Percentiles rank a stretch among this genome's conserved stretches.
Conservation (phyloP, 2,329 filamentous ascomycete species). For the Fusarium napiforme region DNA sequence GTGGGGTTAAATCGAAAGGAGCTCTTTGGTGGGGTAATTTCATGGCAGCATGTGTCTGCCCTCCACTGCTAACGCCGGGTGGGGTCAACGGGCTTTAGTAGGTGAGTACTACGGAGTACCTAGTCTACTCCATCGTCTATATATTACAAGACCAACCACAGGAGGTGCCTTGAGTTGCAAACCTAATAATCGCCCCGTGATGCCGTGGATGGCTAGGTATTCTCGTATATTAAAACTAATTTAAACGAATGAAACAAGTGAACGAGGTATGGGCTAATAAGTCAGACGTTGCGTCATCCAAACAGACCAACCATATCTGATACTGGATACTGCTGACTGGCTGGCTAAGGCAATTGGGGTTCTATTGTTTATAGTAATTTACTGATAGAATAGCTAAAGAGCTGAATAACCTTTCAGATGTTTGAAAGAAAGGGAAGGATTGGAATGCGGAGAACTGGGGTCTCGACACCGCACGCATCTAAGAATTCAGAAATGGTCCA, state of each 20-base stretch:
- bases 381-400: not conserved
- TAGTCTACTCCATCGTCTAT: not conserved
- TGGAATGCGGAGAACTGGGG: not conserved
- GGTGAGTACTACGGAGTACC: too few relatives aligned
- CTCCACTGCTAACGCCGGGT: not conserved
- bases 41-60: constrained; percentile 26
- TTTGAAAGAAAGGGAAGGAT: not conserved
- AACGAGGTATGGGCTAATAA: not conserved
- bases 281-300: not conserved
- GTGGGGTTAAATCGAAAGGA: constrained; percentile 24
- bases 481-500: not conserved
- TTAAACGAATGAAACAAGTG: not conserved
- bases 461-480: not conserved
- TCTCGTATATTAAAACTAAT: not conserved
- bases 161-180: not conserved
- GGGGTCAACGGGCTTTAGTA: not conserved
- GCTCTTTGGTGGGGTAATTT: constrained; percentile 44
- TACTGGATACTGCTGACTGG: not conserved
- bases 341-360: not conserved
- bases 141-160: not conserved
- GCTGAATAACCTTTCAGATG: not conserved
- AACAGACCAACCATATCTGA: not conserved
- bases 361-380: not conserved
- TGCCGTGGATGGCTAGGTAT: not conserved
- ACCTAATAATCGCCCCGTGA: not conserved